phyloP scores from a whole-genome alignment of 2,329 filamentous ascomycete genomes.

The Erysiphe pisi region DNA sequence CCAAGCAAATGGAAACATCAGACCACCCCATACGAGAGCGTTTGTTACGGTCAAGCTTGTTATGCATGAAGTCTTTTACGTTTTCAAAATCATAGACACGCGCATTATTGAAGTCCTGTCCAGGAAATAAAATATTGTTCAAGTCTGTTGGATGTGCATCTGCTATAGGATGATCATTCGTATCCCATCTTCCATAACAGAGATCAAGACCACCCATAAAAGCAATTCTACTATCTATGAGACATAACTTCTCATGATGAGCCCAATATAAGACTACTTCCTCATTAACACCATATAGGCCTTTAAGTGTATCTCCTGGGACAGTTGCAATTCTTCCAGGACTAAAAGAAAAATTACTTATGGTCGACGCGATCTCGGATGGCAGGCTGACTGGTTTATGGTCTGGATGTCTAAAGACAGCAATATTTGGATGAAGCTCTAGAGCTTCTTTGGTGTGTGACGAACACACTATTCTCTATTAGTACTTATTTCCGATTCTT shows the following conservation, averaged over 20 bases:
- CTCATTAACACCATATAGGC: constrained; percentile 65
- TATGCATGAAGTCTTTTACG: constrained; percentile 66
- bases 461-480: neutral
- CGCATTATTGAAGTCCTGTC: constrained; percentile 90
- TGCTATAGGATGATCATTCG: constrained; percentile 72
- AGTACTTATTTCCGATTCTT: neutral
- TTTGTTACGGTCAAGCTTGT: constrained; percentile 70
- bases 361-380: constrained; percentile 55
- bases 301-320: constrained; percentile 61
- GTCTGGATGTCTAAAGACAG: constrained; percentile 82
- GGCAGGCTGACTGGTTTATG: constrained; percentile 63
- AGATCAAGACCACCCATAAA: constrained; percentile 91
- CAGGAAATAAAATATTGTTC: constrained; percentile 67
- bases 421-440: constrained; percentile 75
- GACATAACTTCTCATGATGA: constrained; percentile 81
- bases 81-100: constrained; percentile 70
- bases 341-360: constrained; percentile 43
- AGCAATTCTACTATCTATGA: constrained; percentile 65
- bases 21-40: constrained; percentile 88
- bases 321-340: constrained; percentile 51
- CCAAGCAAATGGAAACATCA: constrained; percentile 67
- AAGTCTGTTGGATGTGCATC: constrained; percentile 64
- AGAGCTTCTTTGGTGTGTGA: constrained; percentile 70
- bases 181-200: constrained; percentile 82
- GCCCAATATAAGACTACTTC: constrained; percentile 84